These are phyloP conservation scores for Silene latifolia DNA, from an alignment of 148 eudicot species.

Conservation along the genomic window DNA sequence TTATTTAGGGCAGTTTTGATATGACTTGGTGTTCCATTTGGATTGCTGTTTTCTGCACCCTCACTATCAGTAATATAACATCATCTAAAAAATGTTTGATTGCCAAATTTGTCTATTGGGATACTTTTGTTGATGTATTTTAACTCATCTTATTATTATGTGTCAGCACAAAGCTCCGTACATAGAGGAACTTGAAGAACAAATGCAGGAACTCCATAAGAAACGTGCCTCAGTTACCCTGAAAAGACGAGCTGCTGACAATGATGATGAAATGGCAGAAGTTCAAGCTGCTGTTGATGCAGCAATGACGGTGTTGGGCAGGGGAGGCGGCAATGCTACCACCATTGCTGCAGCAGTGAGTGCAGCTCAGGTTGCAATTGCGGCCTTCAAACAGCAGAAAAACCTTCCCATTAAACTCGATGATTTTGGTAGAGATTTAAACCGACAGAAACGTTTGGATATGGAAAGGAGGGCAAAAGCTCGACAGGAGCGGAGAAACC, in stretches of 20 bases:
- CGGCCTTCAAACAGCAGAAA: slow-evolving; percentile 43
- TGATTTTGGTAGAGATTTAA: slow-evolving; percentile 80
- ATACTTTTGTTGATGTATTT: slow-evolving; percentile 6
- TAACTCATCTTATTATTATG: slow-evolving; percentile 7
- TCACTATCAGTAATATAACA: background rate
- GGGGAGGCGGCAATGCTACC: slow-evolving; percentile 44
- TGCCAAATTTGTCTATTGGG: slow-evolving; percentile 9
- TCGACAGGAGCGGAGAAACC: slow-evolving; percentile 55
- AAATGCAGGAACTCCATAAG: slow-evolving; percentile 84
- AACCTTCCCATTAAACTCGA: slow-evolving; percentile 66
- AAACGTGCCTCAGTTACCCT: slow-evolving; percentile 64
- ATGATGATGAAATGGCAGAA: slow-evolving; percentile 75
- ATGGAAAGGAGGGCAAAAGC: slow-evolving; percentile 65
- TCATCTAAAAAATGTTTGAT: background rate
- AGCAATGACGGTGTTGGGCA: slow-evolving; percentile 55
- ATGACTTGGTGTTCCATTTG: too few species aligned
- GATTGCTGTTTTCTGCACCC: background rate
- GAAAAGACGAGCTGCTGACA: slow-evolving; percentile 82
- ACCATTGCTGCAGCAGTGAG: slow-evolving; percentile 54
- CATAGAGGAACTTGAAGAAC: slow-evolving; percentile 92
- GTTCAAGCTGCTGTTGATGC: slow-evolving; percentile 80
- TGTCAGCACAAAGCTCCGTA: slow-evolving; percentile 90
- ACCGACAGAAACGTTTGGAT: slow-evolving; percentile 79
- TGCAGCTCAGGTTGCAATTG: slow-evolving; percentile 72
- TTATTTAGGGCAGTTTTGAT: background rate